Percentiles rank a stretch among this genome's conserved stretches.
Evolutionary conservation across 805 yeast genomes (phyloP).

Genomic region (Schwanniomyces pseudopolymorphus): DNA sequence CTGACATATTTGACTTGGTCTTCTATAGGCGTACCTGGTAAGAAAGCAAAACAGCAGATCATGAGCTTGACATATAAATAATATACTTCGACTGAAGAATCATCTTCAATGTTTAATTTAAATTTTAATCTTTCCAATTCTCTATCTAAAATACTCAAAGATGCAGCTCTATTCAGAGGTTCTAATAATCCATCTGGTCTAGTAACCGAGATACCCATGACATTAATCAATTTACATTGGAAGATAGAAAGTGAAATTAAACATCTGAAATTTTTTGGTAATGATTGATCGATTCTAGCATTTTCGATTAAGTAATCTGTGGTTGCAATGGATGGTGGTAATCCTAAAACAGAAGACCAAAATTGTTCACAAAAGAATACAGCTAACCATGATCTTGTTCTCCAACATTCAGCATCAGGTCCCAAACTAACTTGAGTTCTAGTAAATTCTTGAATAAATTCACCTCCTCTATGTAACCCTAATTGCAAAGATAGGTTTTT

Average conservation of each 20-base stretch:
- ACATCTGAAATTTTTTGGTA: constrained; percentile 72
- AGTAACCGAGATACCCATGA: constrained; percentile 83
- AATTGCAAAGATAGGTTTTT: constrained; percentile 80
- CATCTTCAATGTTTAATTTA: constrained; percentile 62
- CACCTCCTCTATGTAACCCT: constrained; percentile 85
- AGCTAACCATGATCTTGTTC: constrained; percentile 90
- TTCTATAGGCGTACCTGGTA: constrained; percentile 85
- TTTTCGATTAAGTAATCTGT: constrained; percentile 76
- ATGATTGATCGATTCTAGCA: constrained; percentile 62
- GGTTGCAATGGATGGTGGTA: constrained; percentile 83
- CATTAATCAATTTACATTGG: constrained; percentile 78
- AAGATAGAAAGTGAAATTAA: constrained; percentile 73
- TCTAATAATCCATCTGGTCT: constrained; percentile 89
- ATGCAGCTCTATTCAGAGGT: constrained; percentile 77
- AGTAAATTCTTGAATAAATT: constrained; percentile 85
- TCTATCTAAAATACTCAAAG: constrained; percentile 71
- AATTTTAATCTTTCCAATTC: constrained; percentile 73
- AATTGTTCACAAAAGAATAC: constrained; percentile 86
- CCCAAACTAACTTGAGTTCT: constrained; percentile 81
- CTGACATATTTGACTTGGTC: constrained; percentile 85
- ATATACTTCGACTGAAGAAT: constrained; percentile 71
- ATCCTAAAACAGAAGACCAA: constrained; percentile 84
- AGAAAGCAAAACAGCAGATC: constrained; percentile 84
- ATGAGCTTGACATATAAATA: constrained; percentile 75
- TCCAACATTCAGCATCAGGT: constrained; percentile 91